A percentile compares a stretch with the other conserved stretches of the same genome.
Conservation (phyloP, 768 basidiomycete species). For the Boletus subcaerulescens region DNA sequence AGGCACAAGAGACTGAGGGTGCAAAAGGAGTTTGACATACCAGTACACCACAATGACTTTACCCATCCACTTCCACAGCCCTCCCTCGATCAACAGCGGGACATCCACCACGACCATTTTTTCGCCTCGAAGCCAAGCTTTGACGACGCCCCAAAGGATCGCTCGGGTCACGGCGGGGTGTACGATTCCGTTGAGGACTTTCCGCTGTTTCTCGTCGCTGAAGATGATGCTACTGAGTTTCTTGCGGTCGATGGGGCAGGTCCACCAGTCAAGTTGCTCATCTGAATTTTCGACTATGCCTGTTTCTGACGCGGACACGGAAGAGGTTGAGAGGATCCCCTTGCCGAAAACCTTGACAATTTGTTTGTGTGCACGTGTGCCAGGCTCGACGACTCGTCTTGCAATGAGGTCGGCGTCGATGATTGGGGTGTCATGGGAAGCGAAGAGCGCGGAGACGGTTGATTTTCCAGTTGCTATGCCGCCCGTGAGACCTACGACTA, state of each 20-base stretch:
- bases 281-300: neutral
- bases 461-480: conserved; percentile 98
- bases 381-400: conserved; percentile 80
- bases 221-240: conserved; percentile 88
- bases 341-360: conserved; percentile 73
- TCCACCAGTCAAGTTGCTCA: conserved; percentile 21
- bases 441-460: conserved; percentile 76
- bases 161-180: conserved; percentile 86
- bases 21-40: conserved; percentile 39
- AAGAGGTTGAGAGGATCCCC: conserved; percentile 50
- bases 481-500: conserved; percentile 93
- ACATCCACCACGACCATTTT: conserved; percentile 85
- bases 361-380: conserved; percentile 64
- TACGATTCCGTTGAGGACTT: conserved; percentile 76
- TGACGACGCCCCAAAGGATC: conserved; percentile 66
- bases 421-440: conserved; percentile 66
- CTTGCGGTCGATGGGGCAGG: conserved; percentile 78
- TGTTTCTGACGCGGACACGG: neutral
- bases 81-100: conserved; percentile 87
- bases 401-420: conserved; percentile 93
- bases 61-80: conserved; percentile 80
- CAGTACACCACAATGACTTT: conserved; percentile 89
- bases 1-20: neutral
- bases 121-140: conserved; percentile 74
- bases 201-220: conserved; percentile 66